Evolutionary conservation across 2,329 filamentous ascomycete genomes (phyloP), one percentile per base, ranked within the genome.

Genomic region (Apiospora hydei): DNA sequence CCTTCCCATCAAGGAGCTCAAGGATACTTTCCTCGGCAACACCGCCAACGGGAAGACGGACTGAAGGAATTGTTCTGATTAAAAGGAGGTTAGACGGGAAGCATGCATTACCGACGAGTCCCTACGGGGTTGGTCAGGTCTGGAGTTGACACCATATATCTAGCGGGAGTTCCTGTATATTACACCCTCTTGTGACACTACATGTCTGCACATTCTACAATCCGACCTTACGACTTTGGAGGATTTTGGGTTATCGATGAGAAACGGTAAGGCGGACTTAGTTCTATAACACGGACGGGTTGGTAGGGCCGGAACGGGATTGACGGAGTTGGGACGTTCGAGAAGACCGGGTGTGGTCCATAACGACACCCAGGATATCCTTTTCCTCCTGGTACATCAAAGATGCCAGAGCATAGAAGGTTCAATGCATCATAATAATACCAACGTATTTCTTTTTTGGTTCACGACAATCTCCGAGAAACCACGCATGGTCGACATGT

Each of bases 21-120:
- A 93, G 84, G 90, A 93, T 75, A 91, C 91, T 0, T 80, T 94
- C 26, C 80, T 94, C 68, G 89, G 89, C 10, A 86, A 85, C 30
- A 82, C 82, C 21, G 78, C 80, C 61, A 86, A 83, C 76, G 86
- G 86, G 80, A 89, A 87, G 84, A 87, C 84, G 77, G 87, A 88
- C 76, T 89, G 75, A 80, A 47, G 18, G 30, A 16, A 41, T 6
- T 34, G 38, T 46, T 64, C 44, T 4, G 24, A 14, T 24, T 70
- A 46, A 44, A 47, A 70, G n/a, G 69, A 46, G 51, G 47, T 34
- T 70, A 57, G 38, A 49, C 11, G 49, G 49, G 51, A 46, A 30
- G 43, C 30, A 57, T 64, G 38, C 49, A 41, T 46, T 44, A 53
- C 46, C 38, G 13, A 43, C 26, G 67, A 51, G 41, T n/a, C 26